Conservation (phyloP, 768 basidiomycete genomes). For the Amanita pseudoporphyria region DNA sequence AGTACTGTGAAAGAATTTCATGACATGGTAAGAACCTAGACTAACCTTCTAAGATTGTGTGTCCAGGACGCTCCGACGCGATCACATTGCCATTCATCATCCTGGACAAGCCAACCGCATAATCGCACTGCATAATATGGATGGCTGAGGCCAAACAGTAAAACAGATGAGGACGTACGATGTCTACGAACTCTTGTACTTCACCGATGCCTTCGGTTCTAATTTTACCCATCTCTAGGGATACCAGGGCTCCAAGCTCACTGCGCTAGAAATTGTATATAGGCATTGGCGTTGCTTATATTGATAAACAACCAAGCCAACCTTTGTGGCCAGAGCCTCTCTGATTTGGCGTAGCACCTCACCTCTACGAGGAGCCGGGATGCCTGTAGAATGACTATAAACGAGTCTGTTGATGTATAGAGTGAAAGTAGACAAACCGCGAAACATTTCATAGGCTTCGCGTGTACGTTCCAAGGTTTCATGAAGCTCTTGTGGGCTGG, state of each 20-base stretch:
- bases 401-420: neutral
- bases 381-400: slow-evolving; percentile 19
- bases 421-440: slow-evolving; percentile 29
- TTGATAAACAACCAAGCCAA: slow-evolving; percentile 17
- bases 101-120: slow-evolving; percentile 84
- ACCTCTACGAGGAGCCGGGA: slow-evolving; percentile 84
- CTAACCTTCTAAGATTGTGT: slow-evolving; percentile 81
- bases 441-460: slow-evolving; percentile 63
- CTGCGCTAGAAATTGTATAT: slow-evolving; percentile 41
- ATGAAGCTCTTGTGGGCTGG: slow-evolving; percentile 65
- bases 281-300: slow-evolving; percentile 8
- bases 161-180: slow-evolving; percentile 38
- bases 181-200: slow-evolving; percentile 92
- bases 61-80: slow-evolving; percentile 83
- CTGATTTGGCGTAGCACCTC: slow-evolving; percentile 85
- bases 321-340: slow-evolving; percentile 72
- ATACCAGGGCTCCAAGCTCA: slow-evolving; percentile 72
- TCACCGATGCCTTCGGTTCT: slow-evolving; percentile 85
- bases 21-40: slow-evolving; percentile 8
- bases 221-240: slow-evolving; percentile 90
- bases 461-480: slow-evolving; percentile 56
- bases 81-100: slow-evolving; percentile 92
- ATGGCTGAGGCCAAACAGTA: too few relatives aligned
- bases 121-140: too few relatives aligned
- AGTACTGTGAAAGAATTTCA: slow-evolving; percentile 12